A percentile compares a stretch with the other conserved stretches of the same genome.
Evolutionary conservation across 306 rosid genomes (phyloP).

Genomic region (Vicia sativa): DNA sequence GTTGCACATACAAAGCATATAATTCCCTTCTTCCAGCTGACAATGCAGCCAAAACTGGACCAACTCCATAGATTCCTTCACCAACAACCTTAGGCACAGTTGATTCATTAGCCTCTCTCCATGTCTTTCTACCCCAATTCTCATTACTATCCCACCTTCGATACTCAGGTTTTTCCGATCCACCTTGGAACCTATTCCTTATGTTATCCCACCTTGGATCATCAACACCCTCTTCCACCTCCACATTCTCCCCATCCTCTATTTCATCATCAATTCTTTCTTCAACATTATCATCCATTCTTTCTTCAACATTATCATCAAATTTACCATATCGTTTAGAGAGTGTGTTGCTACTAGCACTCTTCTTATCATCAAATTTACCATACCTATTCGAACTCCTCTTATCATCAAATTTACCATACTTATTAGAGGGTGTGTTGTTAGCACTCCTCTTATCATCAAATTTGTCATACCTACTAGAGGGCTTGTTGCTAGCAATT

Average conservation of each 20-base stretch:
- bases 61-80: conserved; percentile 89
- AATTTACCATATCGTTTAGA: background rate
- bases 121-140: conserved; percentile 82
- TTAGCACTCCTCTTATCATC: background rate
- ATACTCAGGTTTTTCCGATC: conserved; percentile 62
- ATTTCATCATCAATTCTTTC: conserved; percentile 55
- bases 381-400: conserved; percentile 5
- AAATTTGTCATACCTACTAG: background rate
- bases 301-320: conserved; percentile 47
- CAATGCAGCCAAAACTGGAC: conserved; percentile 94
- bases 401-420: conserved; percentile 41
- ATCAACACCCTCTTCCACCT: conserved; percentile 47
- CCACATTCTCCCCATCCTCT: conserved; percentile 54
- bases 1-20: conserved; percentile 79
- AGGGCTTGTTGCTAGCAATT: background rate
- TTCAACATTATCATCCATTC: conserved; percentile 45
- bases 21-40: conserved; percentile 92
- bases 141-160: conserved; percentile 80
- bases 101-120: conserved; percentile 85
- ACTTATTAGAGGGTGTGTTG: background rate
- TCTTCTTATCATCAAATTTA: conserved; percentile 39
- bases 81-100: conserved; percentile 82
- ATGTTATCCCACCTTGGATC: conserved; percentile 91
- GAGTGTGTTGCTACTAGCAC: background rate
- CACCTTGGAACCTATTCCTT: conserved; percentile 54